A percentile compares a stretch with the other conserved stretches of the same genome.
Evolutionary conservation across 2,329 filamentous ascomycete genomes (phyloP).

Genomic region (Scytalidium lignicola): DNA sequence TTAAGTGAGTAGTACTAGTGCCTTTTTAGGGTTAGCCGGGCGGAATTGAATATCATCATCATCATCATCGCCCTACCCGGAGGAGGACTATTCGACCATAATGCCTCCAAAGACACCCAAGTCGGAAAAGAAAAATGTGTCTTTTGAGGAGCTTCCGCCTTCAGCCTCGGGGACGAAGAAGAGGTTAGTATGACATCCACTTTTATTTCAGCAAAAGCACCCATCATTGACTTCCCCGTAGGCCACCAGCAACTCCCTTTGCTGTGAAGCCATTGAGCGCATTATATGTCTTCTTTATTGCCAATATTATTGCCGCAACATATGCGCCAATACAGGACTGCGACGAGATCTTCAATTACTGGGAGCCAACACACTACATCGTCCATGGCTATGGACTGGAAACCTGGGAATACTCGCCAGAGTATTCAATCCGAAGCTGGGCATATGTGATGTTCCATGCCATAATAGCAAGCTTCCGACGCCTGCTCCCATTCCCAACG

Average conservation of each 20-base stretch:
- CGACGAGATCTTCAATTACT: constrained; percentile 99
- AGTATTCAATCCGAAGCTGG: constrained; percentile 95
- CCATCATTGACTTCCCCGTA: neutral
- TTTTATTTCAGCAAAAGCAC: constrained; percentile 1
- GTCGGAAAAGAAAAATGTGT: constrained; percentile 3
- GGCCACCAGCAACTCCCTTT: constrained; percentile 43
- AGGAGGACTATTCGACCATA: constrained; percentile 10
- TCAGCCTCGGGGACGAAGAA: constrained; percentile 14
- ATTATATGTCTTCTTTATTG: constrained; percentile 74
- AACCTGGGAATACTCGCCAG: constrained; percentile 97
- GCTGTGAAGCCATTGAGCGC: constrained; percentile 67
- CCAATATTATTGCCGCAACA: constrained; percentile 70
- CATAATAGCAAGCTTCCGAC: constrained; percentile 59
- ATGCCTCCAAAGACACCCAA: constrained; percentile 34
- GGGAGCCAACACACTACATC: constrained; percentile 94
- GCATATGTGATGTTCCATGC: constrained; percentile 81
- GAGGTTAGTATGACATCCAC: constrained; percentile 12
- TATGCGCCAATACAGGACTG: constrained; percentile 95
- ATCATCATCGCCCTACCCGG: too few relatives aligned
- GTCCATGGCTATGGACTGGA: constrained; percentile 89
- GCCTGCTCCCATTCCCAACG: constrained; percentile 55
- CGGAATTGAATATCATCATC: too few relatives aligned
- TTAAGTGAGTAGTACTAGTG: too few relatives aligned
- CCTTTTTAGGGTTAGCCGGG: too few relatives aligned
- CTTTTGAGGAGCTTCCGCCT: constrained; percentile 2